Conservation (phyloP, 2,329 filamentous ascomycete species). For the Ceratocystis cubensis region DNA sequence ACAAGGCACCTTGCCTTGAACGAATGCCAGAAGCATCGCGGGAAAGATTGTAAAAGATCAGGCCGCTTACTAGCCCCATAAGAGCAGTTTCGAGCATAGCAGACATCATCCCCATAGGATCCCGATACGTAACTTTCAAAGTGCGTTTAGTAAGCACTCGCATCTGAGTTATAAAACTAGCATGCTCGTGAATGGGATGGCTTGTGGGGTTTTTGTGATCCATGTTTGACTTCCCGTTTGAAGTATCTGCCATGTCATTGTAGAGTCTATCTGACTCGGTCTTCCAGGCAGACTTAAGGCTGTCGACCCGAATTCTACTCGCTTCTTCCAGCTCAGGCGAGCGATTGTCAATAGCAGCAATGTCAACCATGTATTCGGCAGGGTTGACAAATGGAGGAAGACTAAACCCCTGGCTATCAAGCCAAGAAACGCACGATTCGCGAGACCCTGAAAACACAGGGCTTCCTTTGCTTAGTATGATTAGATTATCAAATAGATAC, state of each 20-base stretch:
- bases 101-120: slow-evolving; percentile 62
- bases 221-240: not conserved
- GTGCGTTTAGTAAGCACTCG: slow-evolving; percentile 55
- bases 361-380: slow-evolving; percentile 62
- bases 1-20: slow-evolving; percentile 59
- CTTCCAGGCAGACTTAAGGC: slow-evolving; percentile 49
- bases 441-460: slow-evolving; percentile 55
- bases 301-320: slow-evolving; percentile 47
- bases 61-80: slow-evolving; percentile 61
- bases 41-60: slow-evolving; percentile 56
- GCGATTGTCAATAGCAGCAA: slow-evolving; percentile 61
- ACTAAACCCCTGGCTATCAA: slow-evolving; percentile 45
- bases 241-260: slow-evolving; percentile 2
- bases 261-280: slow-evolving; percentile 24
- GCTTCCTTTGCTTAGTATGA: slow-evolving; percentile 54
- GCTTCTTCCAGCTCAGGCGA: slow-evolving; percentile 51
- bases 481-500: slow-evolving; percentile 60
- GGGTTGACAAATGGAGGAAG: slow-evolving; percentile 65
- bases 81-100: slow-evolving; percentile 55
- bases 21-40: slow-evolving; percentile 58
- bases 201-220: slow-evolving; percentile 20
- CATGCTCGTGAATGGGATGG: slow-evolving; percentile 31
- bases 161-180: slow-evolving; percentile 49
- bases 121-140: slow-evolving; percentile 59
- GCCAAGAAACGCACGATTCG: slow-evolving; percentile 49